Conservation (phyloP, 345 rosid genomes). For the Corymbia maculata region DNA sequence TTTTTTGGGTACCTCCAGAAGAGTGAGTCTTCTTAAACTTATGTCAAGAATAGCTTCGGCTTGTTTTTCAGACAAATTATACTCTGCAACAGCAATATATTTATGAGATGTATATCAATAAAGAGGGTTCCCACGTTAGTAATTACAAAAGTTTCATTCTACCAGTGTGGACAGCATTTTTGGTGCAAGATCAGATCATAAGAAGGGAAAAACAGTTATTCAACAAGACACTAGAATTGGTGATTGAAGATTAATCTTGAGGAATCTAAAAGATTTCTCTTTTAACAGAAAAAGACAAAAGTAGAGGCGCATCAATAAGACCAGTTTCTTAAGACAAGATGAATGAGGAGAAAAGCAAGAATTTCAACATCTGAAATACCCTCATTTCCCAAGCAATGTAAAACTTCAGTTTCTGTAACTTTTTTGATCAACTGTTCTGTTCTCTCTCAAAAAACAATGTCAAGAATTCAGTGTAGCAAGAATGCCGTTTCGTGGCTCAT, state of each 20-base stretch:
- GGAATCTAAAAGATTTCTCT: not conserved
- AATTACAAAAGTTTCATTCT: not conserved
- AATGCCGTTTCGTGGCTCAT: not conserved
- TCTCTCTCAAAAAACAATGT: not conserved
- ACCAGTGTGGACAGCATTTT: not conserved
- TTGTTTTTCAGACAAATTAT: conserved; percentile 76
- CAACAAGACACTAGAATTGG: not conserved
- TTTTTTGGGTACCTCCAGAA: conserved; percentile 58
- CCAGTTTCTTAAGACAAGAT: not conserved
- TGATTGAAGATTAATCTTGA: not conserved
- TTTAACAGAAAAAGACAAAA: not conserved
- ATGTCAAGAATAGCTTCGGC: conserved; percentile 88
- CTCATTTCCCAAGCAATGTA: not conserved
- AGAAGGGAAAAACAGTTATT: not conserved
- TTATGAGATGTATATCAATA: not conserved
- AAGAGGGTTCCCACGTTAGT: not conserved
- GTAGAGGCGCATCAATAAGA: not conserved
- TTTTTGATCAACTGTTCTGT: not conserved
- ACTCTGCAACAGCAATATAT: conserved; percentile 28
- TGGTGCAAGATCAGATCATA: not conserved
- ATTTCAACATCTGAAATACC: not conserved
- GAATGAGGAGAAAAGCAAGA: not conserved
- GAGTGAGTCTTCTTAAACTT: conserved; percentile 64
- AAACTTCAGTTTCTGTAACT: not conserved
- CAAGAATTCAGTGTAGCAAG: not conserved